Conservation (phyloP, 805 yeast species). For the Helenozyma rhizophorensis region DNA sequence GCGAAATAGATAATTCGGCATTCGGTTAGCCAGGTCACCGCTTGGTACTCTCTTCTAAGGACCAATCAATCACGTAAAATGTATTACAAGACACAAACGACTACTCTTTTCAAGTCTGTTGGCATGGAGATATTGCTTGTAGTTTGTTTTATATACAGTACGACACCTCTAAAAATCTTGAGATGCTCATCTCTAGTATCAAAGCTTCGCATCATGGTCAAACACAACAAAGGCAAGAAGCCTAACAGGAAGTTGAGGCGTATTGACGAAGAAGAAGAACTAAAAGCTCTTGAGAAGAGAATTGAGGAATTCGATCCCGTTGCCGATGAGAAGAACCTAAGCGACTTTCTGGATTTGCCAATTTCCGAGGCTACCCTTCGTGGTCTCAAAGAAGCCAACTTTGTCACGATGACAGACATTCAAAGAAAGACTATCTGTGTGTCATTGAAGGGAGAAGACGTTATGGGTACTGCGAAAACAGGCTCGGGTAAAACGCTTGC, state of each 20-base stretch:
- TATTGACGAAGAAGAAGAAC: slow-evolving; percentile 28
- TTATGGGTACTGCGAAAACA: slow-evolving; percentile 85
- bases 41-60: too few species aligned
- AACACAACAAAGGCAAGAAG: slow-evolving; percentile 14
- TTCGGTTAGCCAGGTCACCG: too few species aligned
- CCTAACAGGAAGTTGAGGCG: slow-evolving; percentile 19
- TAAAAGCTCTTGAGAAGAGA: slow-evolving; percentile 43
- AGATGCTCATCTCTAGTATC: slow-evolving; percentile 10
- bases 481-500: slow-evolving; percentile 91
- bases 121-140: too few species aligned
- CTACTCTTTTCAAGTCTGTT: too few species aligned
- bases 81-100: too few species aligned
- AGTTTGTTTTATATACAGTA: too few species aligned
- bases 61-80: too few species aligned
- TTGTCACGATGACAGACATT: slow-evolving; percentile 76
- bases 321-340: slow-evolving; percentile 17
- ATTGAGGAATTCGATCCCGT: slow-evolving; percentile 53
- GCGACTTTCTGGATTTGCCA: slow-evolving; percentile 76
- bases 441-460: slow-evolving; percentile 71
- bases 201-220: slow-evolving; percentile 8
- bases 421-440: slow-evolving; percentile 75
- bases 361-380: slow-evolving; percentile 56
- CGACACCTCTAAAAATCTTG: too few species aligned
- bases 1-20: too few species aligned
- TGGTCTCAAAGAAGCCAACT: slow-evolving; percentile 79